Base-by-base conservation (phyloP, 257 asterid species). In the Jacaranda mimosifolia region DNA sequence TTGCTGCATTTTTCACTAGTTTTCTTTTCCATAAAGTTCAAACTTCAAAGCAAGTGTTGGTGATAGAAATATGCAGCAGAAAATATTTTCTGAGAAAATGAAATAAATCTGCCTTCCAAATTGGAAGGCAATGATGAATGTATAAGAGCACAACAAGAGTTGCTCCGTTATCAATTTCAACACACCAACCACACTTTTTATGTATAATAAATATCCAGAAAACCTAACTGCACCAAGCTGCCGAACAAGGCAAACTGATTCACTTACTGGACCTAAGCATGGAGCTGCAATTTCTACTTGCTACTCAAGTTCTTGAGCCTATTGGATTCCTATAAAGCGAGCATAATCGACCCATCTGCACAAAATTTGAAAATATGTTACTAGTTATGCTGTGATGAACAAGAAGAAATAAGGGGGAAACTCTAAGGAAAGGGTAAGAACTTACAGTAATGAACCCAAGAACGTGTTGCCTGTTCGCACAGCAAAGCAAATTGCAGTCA, bases 261-360 rank as follows among this genome's bases (percentile, higher is more conserved):
- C 7, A 4, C 7, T 40, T 4, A 40, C 45, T 40, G 45, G n/a
- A 26, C 32, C 32, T 26, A 64, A 74, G 69, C 49, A 63, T 60
- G 43, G 43, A 55, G 35, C 52, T 46, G 35, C 57, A 43, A 73
- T 6, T 51, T 26, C 83, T 17, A 68, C 83, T 75, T 75, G 63
- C 38, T 76, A 58, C 77, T 84, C 89, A 35, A 66, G 52, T 0
- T 79, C 85, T 0, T 77, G 89, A 81, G 87, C 96, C 84, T 94
- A 88, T 66, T 94, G 98, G 80, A 94, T 84, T 60, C 98, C 98
- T 6, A 91, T 77, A 65, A 85, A 88, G 67, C 98, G 98, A 40
- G 97, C 98, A 77, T 92, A 94, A 74, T 90, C 97, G 48, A 94
- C 98, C 97, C 98, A 94, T 89, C 98, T 94, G 94, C 78, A 62